These are phyloP conservation scores for Stachybotrys elegans DNA, from an alignment of 2,329 filamentous ascomycete genomes.

Conservation along the genomic window DNA sequence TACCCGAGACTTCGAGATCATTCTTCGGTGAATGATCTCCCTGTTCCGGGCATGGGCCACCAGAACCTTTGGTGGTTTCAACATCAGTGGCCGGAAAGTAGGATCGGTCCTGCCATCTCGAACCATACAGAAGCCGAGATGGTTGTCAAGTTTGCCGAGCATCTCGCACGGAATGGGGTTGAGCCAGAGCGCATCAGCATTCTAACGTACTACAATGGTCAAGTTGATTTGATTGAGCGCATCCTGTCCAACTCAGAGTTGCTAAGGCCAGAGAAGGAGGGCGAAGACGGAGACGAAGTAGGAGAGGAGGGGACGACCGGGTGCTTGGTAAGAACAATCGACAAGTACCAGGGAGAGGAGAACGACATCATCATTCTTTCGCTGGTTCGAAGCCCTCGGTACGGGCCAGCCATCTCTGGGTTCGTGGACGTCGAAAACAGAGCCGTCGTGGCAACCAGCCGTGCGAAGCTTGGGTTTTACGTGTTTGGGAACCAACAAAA, in stretches of 20 bases:
- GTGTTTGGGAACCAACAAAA: slow-evolving; percentile 72
- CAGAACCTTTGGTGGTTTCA: slow-evolving; percentile 37
- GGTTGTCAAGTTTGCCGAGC: slow-evolving; percentile 65
- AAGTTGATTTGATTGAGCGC: slow-evolving; percentile 63
- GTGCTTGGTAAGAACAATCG: slow-evolving; percentile 70
- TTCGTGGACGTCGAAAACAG: slow-evolving; percentile 64
- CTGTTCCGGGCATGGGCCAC: slow-evolving; percentile 40
- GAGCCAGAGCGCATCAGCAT: slow-evolving; percentile 62
- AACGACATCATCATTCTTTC: slow-evolving; percentile 81
- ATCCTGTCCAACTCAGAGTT: no score
- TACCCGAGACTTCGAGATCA: slow-evolving; percentile 43
- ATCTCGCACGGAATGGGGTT: slow-evolving; percentile 66
- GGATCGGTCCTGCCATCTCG: slow-evolving; percentile 59
- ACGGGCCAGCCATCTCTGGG: slow-evolving; percentile 48
- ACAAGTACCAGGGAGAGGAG: slow-evolving; percentile 88
- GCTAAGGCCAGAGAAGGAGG: slow-evolving; percentile 41
- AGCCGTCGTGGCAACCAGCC: slow-evolving; percentile 55
- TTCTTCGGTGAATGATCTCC: slow-evolving; percentile 29
- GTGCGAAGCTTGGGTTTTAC: slow-evolving; percentile 75
- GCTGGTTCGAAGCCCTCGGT: slow-evolving; percentile 65
- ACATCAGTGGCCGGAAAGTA: slow-evolving; percentile 56
- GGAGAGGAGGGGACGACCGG: slow-evolving; percentile 15
- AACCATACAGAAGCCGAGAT: slow-evolving; percentile 75
- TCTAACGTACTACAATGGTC: slow-evolving; percentile 84
- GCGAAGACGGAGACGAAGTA: slow-evolving; percentile 20